Base-by-base conservation (phyloP, 129 eudicot species). In the Saussurea involucrata region DNA sequence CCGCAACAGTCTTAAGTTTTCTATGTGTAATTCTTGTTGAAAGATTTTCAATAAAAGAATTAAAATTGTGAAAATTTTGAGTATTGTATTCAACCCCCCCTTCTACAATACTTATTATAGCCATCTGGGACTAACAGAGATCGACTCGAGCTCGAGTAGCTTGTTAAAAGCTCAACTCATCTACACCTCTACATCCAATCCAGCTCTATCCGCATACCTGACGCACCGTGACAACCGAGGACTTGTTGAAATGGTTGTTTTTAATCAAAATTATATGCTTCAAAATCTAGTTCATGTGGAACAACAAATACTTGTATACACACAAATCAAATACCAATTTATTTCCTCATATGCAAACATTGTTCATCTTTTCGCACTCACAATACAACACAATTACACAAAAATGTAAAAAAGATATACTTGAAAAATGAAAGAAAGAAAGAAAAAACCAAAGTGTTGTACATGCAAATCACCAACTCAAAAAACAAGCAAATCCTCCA, bases 401-500 rank as follows among this genome's bases (percentile, higher is more conserved):
- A 73, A 68, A 55, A 21, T 13, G 17, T 15, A 63, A 76, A 71
- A 33, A 31, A 49, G n/a, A 60, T 10, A 28, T 3, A 55, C 58
- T 17, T 25, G 0, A 12, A 34, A 36, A 64, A 4, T 77, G 15
- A 57, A 3, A 29, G n/a, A 61, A n/a, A 6, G n/a, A 1, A 22
- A 64, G 24, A 12, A 9, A 36, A 81, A 63, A 67, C 8, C 25
- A 75, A 73, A 64, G 36, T 27, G 24, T 77, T 57, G 55, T 70
- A 68, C 58, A 78, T 66, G 64, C 69, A 77, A 67, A 75, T 58
- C 33, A 28, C n/a, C 46, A 71, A 46, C 64, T 86, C 80, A 86
- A 34, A 37, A 73, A 80, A 40, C 88, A 63, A 85, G 67, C 64
- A 57, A 89, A 75, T 66, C 82, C 89, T 40, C 88, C 96, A 18